A percentile compares a stretch with the other conserved stretches of the same genome.
These are phyloP conservation scores for Mycena rebaudengoi DNA, from an alignment of 768 basidiomycete genomes.

Conservation along the genomic window DNA sequence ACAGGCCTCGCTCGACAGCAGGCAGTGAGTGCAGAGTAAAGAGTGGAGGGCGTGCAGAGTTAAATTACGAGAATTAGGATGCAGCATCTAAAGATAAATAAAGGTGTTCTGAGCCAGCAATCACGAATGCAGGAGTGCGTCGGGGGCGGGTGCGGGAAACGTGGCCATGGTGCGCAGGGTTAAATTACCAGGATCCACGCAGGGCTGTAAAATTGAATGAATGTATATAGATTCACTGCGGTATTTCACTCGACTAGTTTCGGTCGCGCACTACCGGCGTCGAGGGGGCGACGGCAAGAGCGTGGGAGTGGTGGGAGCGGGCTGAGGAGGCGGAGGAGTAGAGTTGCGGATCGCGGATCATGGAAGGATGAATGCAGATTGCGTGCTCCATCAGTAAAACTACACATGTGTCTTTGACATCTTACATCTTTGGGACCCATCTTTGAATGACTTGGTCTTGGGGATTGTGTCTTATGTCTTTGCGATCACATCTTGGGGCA, in stretches of 20 bases:
- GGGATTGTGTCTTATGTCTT: no score
- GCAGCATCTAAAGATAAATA: neutral
- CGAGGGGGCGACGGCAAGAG: neutral
- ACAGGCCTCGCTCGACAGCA: neutral
- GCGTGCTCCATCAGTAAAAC: no score
- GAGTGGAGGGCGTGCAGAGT: neutral
- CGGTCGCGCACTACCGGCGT: neutral
- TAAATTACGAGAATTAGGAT: slow-evolving; percentile 1
- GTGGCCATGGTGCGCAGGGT: neutral
- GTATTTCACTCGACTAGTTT: slow-evolving; percentile 2
- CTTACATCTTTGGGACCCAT: no score
- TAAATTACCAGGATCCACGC: slow-evolving; percentile 1
- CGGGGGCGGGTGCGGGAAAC: neutral
- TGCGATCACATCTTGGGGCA: no score
- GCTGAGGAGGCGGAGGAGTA: neutral
- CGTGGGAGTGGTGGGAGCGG: neutral
- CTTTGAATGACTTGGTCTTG: no score
- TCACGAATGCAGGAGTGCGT: neutral
- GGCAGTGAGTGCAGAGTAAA: neutral
- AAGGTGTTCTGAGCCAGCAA: neutral
- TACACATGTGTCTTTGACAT: no score
- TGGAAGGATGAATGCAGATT: neutral
- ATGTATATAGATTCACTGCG: slow-evolving; percentile 3
- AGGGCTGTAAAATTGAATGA: slow-evolving; percentile 9
- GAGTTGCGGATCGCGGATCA: neutral